Evolutionary conservation across 306 rosid genomes (phyloP).

Genomic region (Urtica urens): DNA sequence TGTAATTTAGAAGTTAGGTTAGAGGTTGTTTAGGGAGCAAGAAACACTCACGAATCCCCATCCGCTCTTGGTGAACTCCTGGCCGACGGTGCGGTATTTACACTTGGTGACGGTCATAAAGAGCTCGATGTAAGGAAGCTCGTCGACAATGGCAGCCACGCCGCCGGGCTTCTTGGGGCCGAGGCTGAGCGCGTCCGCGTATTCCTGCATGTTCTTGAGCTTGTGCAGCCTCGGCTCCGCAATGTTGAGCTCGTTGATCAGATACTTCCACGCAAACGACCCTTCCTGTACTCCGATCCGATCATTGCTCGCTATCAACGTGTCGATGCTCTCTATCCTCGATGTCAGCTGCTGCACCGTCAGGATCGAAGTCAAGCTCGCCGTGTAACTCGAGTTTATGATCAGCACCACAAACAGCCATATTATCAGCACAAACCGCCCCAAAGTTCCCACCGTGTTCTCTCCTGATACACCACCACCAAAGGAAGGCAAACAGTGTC

Average conservation of each 20-base stretch:
- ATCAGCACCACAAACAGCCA: constrained; percentile 89
- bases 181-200: constrained; percentile 35
- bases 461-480: constrained; percentile 43
- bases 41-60: constrained; percentile 74
- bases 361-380: constrained; percentile 90
- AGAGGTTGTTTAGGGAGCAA: no score
- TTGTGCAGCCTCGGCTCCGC: constrained; percentile 51
- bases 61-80: constrained; percentile 79
- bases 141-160: constrained; percentile 75
- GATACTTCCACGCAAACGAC: constrained; percentile 49
- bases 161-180: constrained; percentile 55
- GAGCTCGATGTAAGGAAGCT: constrained; percentile 69
- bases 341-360: constrained; percentile 64
- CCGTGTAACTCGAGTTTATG: constrained; percentile 86
- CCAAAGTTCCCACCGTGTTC: constrained; percentile 65
- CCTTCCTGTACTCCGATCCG: constrained; percentile 80
- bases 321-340: constrained; percentile 64
- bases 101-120: constrained; percentile 46
- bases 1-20: no score
- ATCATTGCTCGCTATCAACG: constrained; percentile 47
- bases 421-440: constrained; percentile 65
- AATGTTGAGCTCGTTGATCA: constrained; percentile 50
- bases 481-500: constrained; percentile 20
- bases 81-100: constrained; percentile 57
- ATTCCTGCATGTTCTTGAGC: constrained; percentile 40